phyloP scores from a whole-genome alignment of 2,329 filamentous ascomycete species.

The Colletotrichum sp. region DNA sequence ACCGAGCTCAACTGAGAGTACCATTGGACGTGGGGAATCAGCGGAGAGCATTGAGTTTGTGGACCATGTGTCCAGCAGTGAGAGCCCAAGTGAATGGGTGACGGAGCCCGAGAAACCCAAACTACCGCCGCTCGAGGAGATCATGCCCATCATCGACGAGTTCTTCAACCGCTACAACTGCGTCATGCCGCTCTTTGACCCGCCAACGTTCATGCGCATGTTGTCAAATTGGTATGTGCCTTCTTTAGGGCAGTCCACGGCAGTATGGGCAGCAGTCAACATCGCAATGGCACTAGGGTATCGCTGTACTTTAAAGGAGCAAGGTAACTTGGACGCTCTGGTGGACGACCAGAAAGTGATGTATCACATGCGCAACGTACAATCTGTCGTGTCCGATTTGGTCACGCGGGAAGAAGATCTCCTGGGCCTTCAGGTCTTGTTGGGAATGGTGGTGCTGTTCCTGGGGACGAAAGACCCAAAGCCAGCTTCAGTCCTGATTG shows the following conservation, averaged over 20 bases:
- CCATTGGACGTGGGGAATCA: not conserved
- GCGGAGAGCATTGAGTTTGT: not conserved
- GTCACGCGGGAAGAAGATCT: constrained; percentile 41
- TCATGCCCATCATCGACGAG: constrained; percentile 38
- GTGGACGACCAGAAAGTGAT: constrained; percentile 21
- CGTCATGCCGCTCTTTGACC: constrained; percentile 42
- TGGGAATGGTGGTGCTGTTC: constrained; percentile 43
- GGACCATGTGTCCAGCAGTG: not conserved
- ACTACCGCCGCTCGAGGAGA: constrained; percentile 38
- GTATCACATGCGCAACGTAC: constrained; percentile 41
- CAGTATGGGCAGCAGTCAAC: constrained; percentile 42
- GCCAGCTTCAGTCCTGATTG: constrained; percentile 41
- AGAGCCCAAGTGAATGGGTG: constrained; percentile 5
- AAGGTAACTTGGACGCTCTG: constrained; percentile 23
- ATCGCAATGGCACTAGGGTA: constrained; percentile 42
- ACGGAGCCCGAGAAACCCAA: constrained; percentile 18
- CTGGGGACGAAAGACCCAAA: constrained; percentile 40
- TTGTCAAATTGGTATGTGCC: constrained; percentile 38
- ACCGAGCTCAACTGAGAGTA: not conserved
- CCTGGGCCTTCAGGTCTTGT: constrained; percentile 41
- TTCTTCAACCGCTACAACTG: constrained; percentile 42
- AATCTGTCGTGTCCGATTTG: constrained; percentile 41
- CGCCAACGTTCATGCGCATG: constrained; percentile 39
- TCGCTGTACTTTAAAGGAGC: constrained; percentile 25
- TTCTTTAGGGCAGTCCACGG: constrained; percentile 11